Conservation (phyloP, 805 yeast species). For the Myxozyma udenii region DNA sequence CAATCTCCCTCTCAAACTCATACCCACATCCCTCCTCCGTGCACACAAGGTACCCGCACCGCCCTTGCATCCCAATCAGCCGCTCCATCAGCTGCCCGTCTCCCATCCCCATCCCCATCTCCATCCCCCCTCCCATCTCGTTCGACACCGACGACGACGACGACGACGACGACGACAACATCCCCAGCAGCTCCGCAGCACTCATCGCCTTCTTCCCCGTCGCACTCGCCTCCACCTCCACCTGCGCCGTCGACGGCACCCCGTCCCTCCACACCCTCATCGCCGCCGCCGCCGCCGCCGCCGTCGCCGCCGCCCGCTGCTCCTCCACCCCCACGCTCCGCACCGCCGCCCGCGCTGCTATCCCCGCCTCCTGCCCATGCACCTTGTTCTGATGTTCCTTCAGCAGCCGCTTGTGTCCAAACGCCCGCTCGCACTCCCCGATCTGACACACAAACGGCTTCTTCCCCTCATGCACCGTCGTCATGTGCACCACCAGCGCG, state of each 20-base stretch:
- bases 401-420: slow-evolving; percentile 30
- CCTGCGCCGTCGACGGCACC: neutral
- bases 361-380: neutral
- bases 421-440: slow-evolving; percentile 26
- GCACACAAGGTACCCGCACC: slow-evolving; percentile 36
- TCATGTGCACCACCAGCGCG: slow-evolving; percentile 52
- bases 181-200: neutral
- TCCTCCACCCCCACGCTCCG: neutral
- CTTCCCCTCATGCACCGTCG: slow-evolving; percentile 30
- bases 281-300: neutral
- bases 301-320: neutral
- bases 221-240: neutral
- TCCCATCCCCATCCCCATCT: neutral
- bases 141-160: neutral
- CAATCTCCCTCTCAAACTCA: slow-evolving; percentile 41
- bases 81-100: slow-evolving; percentile 32
- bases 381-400: slow-evolving; percentile 20
- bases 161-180: neutral
- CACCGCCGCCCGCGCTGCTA: neutral
- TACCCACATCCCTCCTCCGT: slow-evolving; percentile 36
- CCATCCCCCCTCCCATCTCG: neutral
- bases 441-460: slow-evolving; percentile 29
- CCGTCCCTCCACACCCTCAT: neutral
- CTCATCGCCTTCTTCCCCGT: neutral
- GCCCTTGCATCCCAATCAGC: slow-evolving; percentile 40